Percentiles rank a stretch among this genome's conserved stretches.
These are phyloP conservation scores for Cyberlindnera maritima DNA, from an alignment of 805 yeast genomes.

Conservation along the genomic window DNA sequence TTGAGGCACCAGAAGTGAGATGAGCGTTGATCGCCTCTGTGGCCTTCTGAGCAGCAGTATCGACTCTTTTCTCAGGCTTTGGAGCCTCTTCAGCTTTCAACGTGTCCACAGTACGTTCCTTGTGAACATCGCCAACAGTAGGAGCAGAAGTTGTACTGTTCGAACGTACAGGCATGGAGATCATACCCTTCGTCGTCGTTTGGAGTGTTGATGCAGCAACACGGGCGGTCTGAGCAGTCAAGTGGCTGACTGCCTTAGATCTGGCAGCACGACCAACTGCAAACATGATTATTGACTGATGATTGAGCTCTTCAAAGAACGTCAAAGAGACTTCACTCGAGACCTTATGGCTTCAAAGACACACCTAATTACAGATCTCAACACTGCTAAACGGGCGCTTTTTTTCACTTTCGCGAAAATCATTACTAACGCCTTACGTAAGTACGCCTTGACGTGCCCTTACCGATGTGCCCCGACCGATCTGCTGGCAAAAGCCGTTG, in stretches of 20 bases:
- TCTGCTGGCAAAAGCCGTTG: no score
- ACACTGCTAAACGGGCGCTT: not conserved
- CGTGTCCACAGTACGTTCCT: no score
- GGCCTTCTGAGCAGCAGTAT: constrained; percentile 2
- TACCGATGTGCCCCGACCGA: no score
- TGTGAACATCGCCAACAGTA: not conserved
- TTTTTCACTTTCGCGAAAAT: not conserved
- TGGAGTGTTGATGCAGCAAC: not conserved
- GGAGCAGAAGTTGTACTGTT: not conserved
- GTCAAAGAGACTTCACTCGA: no score
- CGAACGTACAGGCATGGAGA: not conserved
- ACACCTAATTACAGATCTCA: not conserved
- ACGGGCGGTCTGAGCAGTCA: constrained; percentile 2
- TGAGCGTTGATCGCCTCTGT: not conserved
- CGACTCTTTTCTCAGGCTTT: not conserved
- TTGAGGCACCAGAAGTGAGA: constrained; percentile 1
- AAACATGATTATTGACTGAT: not conserved
- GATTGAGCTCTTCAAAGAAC: not conserved
- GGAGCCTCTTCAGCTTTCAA: not conserved
- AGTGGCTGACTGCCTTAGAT: not conserved
- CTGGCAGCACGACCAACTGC: constrained; percentile 4
- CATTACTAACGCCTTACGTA: no score
- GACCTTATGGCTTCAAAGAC: no score
- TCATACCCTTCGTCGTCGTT: not conserved
- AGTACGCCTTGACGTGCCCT: no score